phyloP scores from a whole-genome alignment of 2,329 filamentous ascomycete species.

The Parastagonospora avenae region DNA sequence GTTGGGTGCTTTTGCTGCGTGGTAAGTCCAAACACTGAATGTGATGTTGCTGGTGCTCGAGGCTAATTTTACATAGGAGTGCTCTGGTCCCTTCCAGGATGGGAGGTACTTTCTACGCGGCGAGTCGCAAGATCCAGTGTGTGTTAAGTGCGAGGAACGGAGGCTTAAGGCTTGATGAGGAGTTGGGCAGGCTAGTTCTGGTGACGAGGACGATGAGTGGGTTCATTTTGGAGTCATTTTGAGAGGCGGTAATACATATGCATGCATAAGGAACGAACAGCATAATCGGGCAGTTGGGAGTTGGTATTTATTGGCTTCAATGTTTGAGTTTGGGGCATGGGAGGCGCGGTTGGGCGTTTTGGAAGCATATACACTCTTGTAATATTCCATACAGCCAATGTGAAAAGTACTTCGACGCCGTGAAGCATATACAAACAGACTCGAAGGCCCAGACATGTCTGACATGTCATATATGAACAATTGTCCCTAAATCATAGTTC shows the following conservation, averaged over 20 bases:
- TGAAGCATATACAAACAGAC: no score
- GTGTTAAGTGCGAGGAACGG: constrained; percentile 66
- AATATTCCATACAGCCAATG: no score
- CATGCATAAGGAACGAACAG: constrained; percentile 4
- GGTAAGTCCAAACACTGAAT: constrained; percentile 43
- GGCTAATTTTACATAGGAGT: constrained; percentile 54
- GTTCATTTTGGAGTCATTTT: not conserved
- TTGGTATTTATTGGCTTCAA: not conserved
- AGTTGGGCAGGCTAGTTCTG: not conserved
- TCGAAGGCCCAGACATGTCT: not conserved
- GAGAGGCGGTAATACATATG: not conserved
- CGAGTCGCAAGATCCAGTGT: constrained; percentile 63
- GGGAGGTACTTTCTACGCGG: constrained; percentile 68
- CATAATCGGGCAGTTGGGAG: constrained; percentile 1
- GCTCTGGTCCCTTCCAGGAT: constrained; percentile 64
- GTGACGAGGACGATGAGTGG: not conserved
- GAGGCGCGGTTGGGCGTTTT: constrained; percentile 2
- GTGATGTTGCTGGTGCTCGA: not conserved
- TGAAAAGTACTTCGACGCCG: no score
- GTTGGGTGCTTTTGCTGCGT: constrained; percentile 85
- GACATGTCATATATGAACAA: not conserved
- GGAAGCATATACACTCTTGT: constrained; percentile 2
- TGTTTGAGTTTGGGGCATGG: not conserved
- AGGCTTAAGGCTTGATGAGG: constrained; percentile 61
- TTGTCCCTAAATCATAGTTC: not conserved